A percentile compares a stretch with the other conserved stretches of the same genome.
These are phyloP conservation scores for Fusarium sp. DNA, from an alignment of 2,329 filamentous ascomycete species.

Conservation along the genomic window DNA sequence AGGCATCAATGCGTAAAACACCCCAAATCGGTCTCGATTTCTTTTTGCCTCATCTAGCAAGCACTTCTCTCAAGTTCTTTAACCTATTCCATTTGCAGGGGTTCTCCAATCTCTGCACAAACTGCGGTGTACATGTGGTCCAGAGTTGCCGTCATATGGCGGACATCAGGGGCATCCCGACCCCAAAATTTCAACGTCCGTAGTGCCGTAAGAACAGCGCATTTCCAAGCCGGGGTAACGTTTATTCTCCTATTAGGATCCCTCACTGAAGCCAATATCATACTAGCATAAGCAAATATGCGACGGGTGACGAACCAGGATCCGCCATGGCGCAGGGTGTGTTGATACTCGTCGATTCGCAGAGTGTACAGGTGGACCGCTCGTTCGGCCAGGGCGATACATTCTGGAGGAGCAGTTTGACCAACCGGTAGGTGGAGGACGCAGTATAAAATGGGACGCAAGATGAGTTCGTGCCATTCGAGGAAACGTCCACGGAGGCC, in stretches of 20 bases:
- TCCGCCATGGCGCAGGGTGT: conserved; percentile 21
- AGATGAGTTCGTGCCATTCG: conserved; percentile 24
- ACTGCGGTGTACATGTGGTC: too few relatives aligned
- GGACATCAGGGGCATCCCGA: conserved; percentile 9
- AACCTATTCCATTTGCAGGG: too few relatives aligned
- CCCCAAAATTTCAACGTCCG: conserved; percentile 12
- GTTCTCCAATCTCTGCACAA: too few relatives aligned
- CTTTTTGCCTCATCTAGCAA: too few relatives aligned
- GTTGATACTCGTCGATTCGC: neutral
- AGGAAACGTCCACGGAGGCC: conserved; percentile 21
- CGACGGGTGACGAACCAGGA: conserved; percentile 25
- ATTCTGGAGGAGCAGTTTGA: neutral
- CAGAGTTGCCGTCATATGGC: conserved; percentile 4
- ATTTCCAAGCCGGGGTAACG: conserved; percentile 14
- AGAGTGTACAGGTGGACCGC: neutral
- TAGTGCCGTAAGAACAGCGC: conserved; percentile 3
- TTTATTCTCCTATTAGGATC: conserved; percentile 1
- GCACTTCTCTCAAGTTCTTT: too few relatives aligned
- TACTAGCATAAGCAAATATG: conserved; percentile 19
- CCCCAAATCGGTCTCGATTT: too few relatives aligned
- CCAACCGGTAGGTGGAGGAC: conserved; percentile 10
- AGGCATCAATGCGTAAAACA: too few relatives aligned
- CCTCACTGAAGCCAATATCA: conserved; percentile 4
- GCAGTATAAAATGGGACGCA: conserved; percentile 29
- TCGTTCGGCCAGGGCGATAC: neutral